Conservation (phyloP, 1,284 basidiomycete genomes). For the Calocybe gambosa region DNA sequence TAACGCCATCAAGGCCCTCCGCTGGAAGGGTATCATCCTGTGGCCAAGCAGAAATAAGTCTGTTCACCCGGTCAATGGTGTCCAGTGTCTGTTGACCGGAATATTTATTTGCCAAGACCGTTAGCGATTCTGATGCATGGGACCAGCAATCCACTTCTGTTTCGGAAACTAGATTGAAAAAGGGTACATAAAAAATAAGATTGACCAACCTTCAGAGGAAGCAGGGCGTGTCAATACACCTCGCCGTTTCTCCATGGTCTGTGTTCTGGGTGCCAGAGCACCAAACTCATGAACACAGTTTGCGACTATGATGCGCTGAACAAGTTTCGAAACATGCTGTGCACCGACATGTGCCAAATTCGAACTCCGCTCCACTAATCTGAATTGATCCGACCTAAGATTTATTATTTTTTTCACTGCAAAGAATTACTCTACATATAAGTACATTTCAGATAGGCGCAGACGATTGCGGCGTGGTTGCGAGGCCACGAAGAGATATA, state of each 20-base stretch:
- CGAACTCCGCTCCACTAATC: constrained; percentile 13
- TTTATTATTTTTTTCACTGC: not conserved
- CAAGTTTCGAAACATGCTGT: constrained; percentile 14
- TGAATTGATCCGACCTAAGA: not conserved
- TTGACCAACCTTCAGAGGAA: constrained; percentile 49
- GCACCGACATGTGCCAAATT: constrained; percentile 9
- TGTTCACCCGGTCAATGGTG: constrained; percentile 63
- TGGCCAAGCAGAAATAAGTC: constrained; percentile 65
- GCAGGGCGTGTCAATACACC: constrained; percentile 46
- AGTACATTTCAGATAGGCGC: not conserved
- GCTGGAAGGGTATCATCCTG: constrained; percentile 59
- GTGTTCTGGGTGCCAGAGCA: constrained; percentile 16
- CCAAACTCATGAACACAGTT: constrained; percentile 17
- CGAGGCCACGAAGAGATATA: constrained; percentile 69
- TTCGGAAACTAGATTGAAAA: constrained; percentile 10
- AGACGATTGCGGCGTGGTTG: constrained; percentile 14
- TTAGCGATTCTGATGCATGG: constrained; percentile 53
- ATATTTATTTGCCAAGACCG: constrained; percentile 47
- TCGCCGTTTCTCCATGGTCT: constrained; percentile 50
- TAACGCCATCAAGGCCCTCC: constrained; percentile 61
- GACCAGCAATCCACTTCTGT: constrained; percentile 69
- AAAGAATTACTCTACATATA: not conserved
- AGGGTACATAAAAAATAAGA: constrained; percentile 8
- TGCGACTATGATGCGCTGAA: constrained; percentile 13
- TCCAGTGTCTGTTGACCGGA: constrained; percentile 45